phyloP scores from a whole-genome alignment of 2,329 filamentous ascomycete species.

The Penicillium italicum region DNA sequence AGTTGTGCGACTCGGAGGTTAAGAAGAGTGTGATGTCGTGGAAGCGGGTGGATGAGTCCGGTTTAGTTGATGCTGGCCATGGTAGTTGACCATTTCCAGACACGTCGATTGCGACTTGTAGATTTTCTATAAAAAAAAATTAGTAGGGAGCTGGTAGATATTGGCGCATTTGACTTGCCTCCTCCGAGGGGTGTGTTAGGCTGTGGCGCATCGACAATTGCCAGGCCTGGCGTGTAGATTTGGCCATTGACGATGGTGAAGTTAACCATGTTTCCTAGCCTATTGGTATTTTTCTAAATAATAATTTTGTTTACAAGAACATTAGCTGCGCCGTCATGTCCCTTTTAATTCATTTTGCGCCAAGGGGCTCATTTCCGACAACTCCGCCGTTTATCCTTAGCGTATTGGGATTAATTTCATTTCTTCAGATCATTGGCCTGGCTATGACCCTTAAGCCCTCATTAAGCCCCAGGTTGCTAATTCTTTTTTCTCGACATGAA shows the following conservation, averaged over 20 bases:
- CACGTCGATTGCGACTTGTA: conserved; percentile 22
- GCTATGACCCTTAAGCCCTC: not conserved
- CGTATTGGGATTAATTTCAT: conserved; percentile 15
- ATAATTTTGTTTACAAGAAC: not conserved
- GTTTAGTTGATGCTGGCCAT: conserved; percentile 16
- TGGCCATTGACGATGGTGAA: conserved; percentile 53
- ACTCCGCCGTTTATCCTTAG: conserved; percentile 14
- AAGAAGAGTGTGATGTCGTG: conserved; percentile 19
- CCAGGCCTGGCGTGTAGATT: conserved; percentile 66
- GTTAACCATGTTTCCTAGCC: conserved; percentile 10
- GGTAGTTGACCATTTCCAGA: conserved; percentile 20
- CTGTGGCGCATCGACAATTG: conserved; percentile 63
- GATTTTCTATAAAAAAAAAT: conserved; percentile 12
- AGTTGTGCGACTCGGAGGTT: conserved; percentile 46
- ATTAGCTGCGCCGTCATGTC: not conserved
- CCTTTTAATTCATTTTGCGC: conserved; percentile 1
- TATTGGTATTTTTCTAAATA: not conserved
- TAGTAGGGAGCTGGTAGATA: not conserved
- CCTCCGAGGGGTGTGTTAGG: conserved; percentile 62
- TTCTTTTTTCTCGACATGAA: not conserved
- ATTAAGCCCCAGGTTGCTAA: not conserved
- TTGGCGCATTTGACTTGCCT: conserved; percentile 51
- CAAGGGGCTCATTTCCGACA: conserved; percentile 22
- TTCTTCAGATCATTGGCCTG: not conserved
- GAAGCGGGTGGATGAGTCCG: conserved; percentile 13